Conservation (phyloP, 345 rosid genomes). For the Isatis tinctoria region DNA sequence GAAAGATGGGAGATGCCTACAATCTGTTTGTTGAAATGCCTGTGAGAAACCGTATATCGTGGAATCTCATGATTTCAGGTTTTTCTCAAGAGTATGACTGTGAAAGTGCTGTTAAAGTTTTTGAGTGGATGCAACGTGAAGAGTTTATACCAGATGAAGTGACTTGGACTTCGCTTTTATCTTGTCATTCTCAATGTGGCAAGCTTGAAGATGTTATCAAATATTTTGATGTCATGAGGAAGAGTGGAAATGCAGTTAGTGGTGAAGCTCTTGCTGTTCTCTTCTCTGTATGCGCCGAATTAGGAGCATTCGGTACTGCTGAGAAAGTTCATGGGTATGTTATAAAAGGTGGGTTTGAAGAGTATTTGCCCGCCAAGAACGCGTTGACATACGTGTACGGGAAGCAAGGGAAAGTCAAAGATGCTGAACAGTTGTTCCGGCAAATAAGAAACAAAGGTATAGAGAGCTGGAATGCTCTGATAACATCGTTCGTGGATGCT, state of each 20-base stretch:
- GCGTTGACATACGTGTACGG: conserved; percentile 56
- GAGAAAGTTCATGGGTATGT: conserved; percentile 50
- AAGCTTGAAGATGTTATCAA: conserved; percentile 36
- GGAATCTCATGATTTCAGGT: conserved; percentile 68
- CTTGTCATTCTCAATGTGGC: conserved; percentile 57
- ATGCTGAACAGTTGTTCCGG: conserved; percentile 40
- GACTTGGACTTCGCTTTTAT: conserved; percentile 67
- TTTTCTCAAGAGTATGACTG: conserved; percentile 44
- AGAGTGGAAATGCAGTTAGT: conserved; percentile 28
- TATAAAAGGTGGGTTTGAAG: conserved; percentile 55
- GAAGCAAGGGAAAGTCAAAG: conserved; percentile 44
- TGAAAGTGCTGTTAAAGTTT: conserved; percentile 45
- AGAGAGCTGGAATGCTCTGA: conserved; percentile 70
- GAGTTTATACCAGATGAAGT: conserved; percentile 59
- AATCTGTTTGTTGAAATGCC: conserved; percentile 58
- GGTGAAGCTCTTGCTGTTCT: conserved; percentile 58
- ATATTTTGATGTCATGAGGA: conserved; percentile 51
- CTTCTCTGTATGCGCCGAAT: conserved; percentile 53
- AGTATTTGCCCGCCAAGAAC: conserved; percentile 48
- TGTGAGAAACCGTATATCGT: conserved; percentile 49
- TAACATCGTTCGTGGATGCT: conserved; percentile 54
- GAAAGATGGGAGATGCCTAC: conserved; percentile 39
- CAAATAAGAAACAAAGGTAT: conserved; percentile 43
- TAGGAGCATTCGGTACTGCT: conserved; percentile 30
- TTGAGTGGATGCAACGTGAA: conserved; percentile 52